Evolutionary conservation across 179 eudicot genomes (phyloP).

Genomic region (Beta macrorhiza): DNA sequence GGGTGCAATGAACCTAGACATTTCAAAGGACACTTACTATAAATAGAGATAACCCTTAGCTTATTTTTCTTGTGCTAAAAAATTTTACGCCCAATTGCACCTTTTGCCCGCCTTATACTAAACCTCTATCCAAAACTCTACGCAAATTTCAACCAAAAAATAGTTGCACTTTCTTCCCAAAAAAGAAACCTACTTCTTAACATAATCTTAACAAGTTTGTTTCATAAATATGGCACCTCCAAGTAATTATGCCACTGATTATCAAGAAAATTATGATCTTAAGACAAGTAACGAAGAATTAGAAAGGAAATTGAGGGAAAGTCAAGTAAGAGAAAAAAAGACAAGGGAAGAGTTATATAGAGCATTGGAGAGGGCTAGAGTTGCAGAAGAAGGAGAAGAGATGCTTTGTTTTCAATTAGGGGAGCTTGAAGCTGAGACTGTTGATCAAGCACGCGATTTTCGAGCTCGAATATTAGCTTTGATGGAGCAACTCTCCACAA

Average conservation of each 20-base stretch:
- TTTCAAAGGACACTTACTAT: neutral
- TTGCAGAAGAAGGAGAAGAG: constrained; percentile 38
- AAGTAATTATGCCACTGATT: neutral
- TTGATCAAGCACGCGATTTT: constrained; percentile 28
- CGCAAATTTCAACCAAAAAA: neutral
- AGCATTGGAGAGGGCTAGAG: constrained; percentile 20
- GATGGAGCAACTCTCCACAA: constrained; percentile 32
- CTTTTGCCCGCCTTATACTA: too few relatives aligned
- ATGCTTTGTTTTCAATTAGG: constrained; percentile 36
- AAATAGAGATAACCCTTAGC: neutral
- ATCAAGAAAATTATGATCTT: constrained; percentile 12
- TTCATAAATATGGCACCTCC: neutral
- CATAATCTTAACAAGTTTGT: neutral
- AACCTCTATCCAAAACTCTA: too few relatives aligned
- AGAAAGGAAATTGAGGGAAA: constrained; percentile 25
- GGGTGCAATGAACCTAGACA: constrained; percentile 36
- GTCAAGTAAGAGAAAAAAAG: constrained; percentile 24
- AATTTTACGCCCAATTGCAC: constrained; percentile 5
- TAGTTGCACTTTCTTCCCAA: too few relatives aligned
- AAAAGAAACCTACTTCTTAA: neutral
- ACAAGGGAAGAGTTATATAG: constrained; percentile 22
- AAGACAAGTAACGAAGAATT: constrained; percentile 25
- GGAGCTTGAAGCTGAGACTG: constrained; percentile 33
- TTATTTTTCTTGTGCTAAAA: neutral
- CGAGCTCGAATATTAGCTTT: constrained; percentile 25